Evolutionary conservation across 2,329 filamentous ascomycete genomes (phyloP).

Genomic region (Fusarium sacchari): DNA sequence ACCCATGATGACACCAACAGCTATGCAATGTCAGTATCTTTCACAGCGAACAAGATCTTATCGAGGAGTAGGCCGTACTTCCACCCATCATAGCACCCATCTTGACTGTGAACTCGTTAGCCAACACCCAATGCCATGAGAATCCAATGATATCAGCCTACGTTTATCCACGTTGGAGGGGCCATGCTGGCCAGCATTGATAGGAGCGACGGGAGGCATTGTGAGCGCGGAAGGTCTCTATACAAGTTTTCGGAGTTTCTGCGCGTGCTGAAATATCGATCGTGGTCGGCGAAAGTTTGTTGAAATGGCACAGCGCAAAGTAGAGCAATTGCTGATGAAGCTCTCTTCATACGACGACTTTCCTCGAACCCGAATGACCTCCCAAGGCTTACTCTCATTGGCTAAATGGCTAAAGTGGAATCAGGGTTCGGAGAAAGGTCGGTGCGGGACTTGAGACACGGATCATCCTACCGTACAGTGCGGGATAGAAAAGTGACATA

Average conservation of each 20-base stretch:
- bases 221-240: slow-evolving; percentile 8
- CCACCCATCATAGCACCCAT: slow-evolving; percentile 99
- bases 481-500: background rate
- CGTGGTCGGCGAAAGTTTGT: background rate
- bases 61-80: slow-evolving; percentile 71
- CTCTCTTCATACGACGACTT: slow-evolving; percentile 30
- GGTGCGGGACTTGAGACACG: slow-evolving; percentile 23
- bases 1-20: slow-evolving; percentile 94
- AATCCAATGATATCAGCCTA: slow-evolving; percentile 48
- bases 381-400: slow-evolving; percentile 40
- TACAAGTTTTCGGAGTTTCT: background rate
- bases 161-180: slow-evolving; percentile 66
- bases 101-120: slow-evolving; percentile 61
- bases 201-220: slow-evolving; percentile 56
- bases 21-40: slow-evolving; percentile 60
- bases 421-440: slow-evolving; percentile 44
- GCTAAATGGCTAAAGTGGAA: slow-evolving; percentile 4
- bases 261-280: background rate
- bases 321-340: slow-evolving; percentile 31
- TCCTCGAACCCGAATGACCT: slow-evolving; percentile 30
- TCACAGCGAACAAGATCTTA: background rate
- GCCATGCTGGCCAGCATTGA: slow-evolving; percentile 56
- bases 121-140: slow-evolving; percentile 12
- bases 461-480: slow-evolving; percentile 23
- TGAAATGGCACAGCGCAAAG: slow-evolving; percentile 1